Conservation (phyloP, 164 flowering plant species). For the Cinnamomum micranthum region DNA sequence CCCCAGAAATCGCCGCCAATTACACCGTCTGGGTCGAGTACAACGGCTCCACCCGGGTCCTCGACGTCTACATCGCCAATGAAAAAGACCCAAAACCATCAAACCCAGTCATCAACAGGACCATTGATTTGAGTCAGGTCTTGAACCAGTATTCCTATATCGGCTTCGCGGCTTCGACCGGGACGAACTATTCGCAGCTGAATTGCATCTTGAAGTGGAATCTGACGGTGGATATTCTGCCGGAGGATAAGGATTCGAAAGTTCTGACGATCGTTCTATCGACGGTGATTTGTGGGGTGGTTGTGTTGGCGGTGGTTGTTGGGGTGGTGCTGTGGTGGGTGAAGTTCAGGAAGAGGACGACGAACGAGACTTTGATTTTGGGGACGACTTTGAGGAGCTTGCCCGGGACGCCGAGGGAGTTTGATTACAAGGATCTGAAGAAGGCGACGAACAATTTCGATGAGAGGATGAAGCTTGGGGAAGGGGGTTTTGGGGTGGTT, state of each 20-base stretch:
- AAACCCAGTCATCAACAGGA: constrained; percentile 26
- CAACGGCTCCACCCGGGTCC: constrained; percentile 24
- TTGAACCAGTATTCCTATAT: constrained; percentile 41
- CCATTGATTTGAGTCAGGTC: constrained; percentile 24
- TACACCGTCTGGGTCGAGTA: constrained; percentile 59
- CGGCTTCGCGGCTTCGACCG: constrained; percentile 72
- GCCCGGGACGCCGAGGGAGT: constrained; percentile 63
- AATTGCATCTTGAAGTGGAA: constrained; percentile 61
- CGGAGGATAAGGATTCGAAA: not conserved
- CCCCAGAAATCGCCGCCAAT: constrained; percentile 18
- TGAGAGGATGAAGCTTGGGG: constrained; percentile 49
- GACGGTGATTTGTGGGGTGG: constrained; percentile 23
- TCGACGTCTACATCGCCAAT: constrained; percentile 42
- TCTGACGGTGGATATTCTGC: constrained; percentile 32
- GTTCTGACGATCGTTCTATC: constrained; percentile 24
- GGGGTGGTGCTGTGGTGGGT: constrained; percentile 9
- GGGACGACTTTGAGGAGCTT: constrained; percentile 41
- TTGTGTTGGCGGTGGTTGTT: constrained; percentile 2
- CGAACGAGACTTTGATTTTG: constrained; percentile 15
- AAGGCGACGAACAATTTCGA: constrained; percentile 62
- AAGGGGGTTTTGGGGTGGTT: constrained; percentile 75
- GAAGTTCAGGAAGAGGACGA: constrained; percentile 13
- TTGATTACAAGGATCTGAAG: constrained; percentile 48
- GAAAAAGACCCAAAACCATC: constrained; percentile 27
- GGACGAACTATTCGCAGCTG: constrained; percentile 27